These are phyloP conservation scores for Candida tropicalis DNA, from an alignment of 1,139 yeast species.

Conservation along the genomic window DNA sequence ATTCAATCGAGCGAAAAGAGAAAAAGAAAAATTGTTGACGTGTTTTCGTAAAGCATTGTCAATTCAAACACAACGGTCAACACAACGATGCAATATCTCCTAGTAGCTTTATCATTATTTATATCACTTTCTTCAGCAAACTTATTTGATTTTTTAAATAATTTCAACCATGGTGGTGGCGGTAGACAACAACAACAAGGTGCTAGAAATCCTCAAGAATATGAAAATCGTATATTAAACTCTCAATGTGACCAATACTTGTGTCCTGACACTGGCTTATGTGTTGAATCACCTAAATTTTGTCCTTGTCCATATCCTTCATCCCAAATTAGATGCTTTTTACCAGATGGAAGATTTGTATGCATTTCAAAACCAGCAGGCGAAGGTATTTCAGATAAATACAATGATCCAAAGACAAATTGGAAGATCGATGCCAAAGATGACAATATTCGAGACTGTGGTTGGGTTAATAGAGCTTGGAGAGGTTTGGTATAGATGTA, in stretches of 20 bases:
- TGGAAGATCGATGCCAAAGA: conserved; percentile 57
- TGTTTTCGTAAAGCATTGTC: conserved; percentile 4
- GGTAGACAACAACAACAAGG: conserved; percentile 19
- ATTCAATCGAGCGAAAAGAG: conserved; percentile 1
- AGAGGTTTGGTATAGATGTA: conserved; percentile 37
- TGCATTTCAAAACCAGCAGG: conserved; percentile 85
- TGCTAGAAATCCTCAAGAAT: conserved; percentile 27
- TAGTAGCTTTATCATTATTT: conserved; percentile 1
- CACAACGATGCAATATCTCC: conserved; percentile 1
- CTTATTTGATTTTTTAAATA: conserved; percentile 39
- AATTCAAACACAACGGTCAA: neutral
- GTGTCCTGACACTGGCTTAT: conserved; percentile 79
- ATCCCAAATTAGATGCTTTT: conserved; percentile 77
- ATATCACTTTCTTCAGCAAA: conserved; percentile 22
- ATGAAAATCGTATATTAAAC: conserved; percentile 33
- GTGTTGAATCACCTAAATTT: conserved; percentile 67
- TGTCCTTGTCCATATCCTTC: conserved; percentile 93
- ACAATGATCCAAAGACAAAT: conserved; percentile 51
- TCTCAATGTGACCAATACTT: conserved; percentile 66
- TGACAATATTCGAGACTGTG: conserved; percentile 68
- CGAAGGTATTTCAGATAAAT: conserved; percentile 31
- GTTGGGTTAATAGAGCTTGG: conserved; percentile 67
- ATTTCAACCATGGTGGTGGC: conserved; percentile 28
- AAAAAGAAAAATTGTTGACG: conserved; percentile 7
- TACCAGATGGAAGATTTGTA: conserved; percentile 69